Evolutionary conservation across 257 asterid genomes (phyloP), one percentile per base, ranked within the genome.

Genomic region (Primulina eburnea): DNA sequence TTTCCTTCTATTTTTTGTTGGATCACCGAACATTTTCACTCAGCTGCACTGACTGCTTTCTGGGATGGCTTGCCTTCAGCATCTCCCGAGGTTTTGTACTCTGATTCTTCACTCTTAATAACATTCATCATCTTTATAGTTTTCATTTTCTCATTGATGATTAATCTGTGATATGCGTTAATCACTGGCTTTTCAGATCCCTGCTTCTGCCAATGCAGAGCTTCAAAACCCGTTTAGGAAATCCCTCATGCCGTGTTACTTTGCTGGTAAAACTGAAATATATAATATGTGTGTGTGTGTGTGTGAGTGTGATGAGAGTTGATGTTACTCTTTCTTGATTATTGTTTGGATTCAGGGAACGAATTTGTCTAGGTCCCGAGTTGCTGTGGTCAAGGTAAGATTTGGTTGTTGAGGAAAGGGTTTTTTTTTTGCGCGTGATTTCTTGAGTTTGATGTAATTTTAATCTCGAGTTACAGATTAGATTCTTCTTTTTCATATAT

Each of bases 31-130:
- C 40, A 7, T 8, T 35, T 35, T 35, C 40, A 35, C 40, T 35
- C 40, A 35, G 40, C 40, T 35, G 1, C 40, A 35, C 10, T 35
- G 40, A 35, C 10, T 35, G 11, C 9, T 35, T 8, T 35, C 40
- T 35, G 40, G 40, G 63, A 92, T 92, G 97, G 85, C 86, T 77
- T 89, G 88, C 86, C 95, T 92, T 74, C 92, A 86, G 69, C 85
- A 76, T 83, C 81, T 88, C 64, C 85, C 87, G 4, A 88, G 98
- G 98, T 92, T 60, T 58, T 6, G 30, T 40, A 21, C 50, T 1
- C 20, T 68, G 40, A 35, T 60, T 40, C 10, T 4, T 32, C 7
- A 32, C 34, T 32, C 34, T 4, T 32, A 32, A 32, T 32, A 3
- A 32, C 34, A 32, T 32, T 32, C 34, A 3, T 32, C 34, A 32